Base-by-base conservation (phyloP, 1,139 yeast species). In the Debaryomyces sp. region DNA sequence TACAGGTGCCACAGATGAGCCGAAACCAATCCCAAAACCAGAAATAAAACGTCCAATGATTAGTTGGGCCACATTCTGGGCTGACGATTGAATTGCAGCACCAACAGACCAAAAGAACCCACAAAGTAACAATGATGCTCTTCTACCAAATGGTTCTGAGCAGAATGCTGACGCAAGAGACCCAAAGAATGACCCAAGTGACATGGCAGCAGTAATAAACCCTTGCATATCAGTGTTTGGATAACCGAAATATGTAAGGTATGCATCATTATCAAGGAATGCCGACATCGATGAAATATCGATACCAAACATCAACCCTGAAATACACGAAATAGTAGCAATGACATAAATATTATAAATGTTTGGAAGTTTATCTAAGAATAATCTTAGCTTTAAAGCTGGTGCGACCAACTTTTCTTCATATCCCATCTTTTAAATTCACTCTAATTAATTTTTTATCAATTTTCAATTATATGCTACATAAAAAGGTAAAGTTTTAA, bases 241-340 rank as follows among this genome's bases (percentile, higher is more conserved):
- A 54, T 12, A 5, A 24, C 44, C 17, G 27, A 53, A 51, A 35
- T 9, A 50, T 1, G 30, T 6, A 7, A n/a, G 24, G 59, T 84
- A 84, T 3, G 66, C 64, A 0, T 55, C 58, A 9, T 71, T 67
- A 13, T 80, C 75, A 21, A 82, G 63, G 54, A 84, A 82, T 0
- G 81, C 78, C 0, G 87, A 77, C 68, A 84, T 71, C 2, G 85
- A 81, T 0, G 87, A 80, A 24, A 82, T 79, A 61, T 85, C 90
- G 53, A 82, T 73, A 10, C 89, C 89, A 61, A 82, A 75, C 61
- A 82, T 69, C 54, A 78, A 64, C 18, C 85, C 87, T 4, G 81
- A 77, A 4, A 80, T 54, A 51, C 80, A 70, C 32, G 85, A 66
- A 33, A 80, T 71, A 23, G 61, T 51, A n/a, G 79, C 68, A 41